phyloP scores from a whole-genome alignment of 768 basidiomycete genomes.

The Kwoniella newhampshirensis region DNA sequence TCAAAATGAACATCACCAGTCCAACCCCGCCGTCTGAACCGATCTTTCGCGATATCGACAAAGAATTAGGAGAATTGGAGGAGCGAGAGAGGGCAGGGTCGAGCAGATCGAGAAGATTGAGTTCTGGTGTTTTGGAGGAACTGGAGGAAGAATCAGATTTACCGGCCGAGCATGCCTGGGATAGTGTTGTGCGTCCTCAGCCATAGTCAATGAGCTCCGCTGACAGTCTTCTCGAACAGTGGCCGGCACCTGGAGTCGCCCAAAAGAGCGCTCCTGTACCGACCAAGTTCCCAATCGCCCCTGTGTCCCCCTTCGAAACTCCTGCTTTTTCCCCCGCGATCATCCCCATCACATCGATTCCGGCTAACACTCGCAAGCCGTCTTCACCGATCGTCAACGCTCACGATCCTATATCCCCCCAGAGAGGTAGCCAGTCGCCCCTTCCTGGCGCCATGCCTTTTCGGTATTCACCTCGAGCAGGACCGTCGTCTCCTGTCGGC shows the following conservation, averaged over 20 bases:
- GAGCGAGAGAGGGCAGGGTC: slow-evolving; percentile 13
- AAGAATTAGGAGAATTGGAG: slow-evolving; percentile 3
- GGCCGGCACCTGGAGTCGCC: slow-evolving; percentile 31
- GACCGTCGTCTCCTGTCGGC: slow-evolving; percentile 15
- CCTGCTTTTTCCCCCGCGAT: slow-evolving; percentile 42
- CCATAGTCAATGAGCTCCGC: background rate
- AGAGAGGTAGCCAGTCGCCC: slow-evolving; percentile 9
- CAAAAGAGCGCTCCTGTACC: slow-evolving; percentile 13
- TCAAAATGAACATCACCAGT: slow-evolving; percentile 25
- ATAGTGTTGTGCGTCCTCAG: slow-evolving; percentile 37
- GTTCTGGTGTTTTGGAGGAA: slow-evolving; percentile 8
- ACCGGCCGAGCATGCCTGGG: slow-evolving; percentile 36
- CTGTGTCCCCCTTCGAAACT: slow-evolving; percentile 41
- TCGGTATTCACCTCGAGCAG: slow-evolving; percentile 16
- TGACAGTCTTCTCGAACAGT: slow-evolving; percentile 18
- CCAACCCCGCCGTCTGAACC: slow-evolving; percentile 39
- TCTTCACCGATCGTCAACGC: slow-evolving; percentile 20
- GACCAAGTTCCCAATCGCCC: slow-evolving; percentile 29
- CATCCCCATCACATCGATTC: slow-evolving; percentile 16
- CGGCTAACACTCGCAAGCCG: slow-evolving; percentile 20
- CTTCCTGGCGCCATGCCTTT: background rate
- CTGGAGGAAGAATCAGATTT: slow-evolving; percentile 9
- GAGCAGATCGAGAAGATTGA: slow-evolving; percentile 12
- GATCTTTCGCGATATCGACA: background rate
- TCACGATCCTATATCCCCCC: slow-evolving; percentile 16